Evolutionary conservation across 129 eudicot genomes (phyloP).

Genomic region (Artemisia argyi): DNA sequence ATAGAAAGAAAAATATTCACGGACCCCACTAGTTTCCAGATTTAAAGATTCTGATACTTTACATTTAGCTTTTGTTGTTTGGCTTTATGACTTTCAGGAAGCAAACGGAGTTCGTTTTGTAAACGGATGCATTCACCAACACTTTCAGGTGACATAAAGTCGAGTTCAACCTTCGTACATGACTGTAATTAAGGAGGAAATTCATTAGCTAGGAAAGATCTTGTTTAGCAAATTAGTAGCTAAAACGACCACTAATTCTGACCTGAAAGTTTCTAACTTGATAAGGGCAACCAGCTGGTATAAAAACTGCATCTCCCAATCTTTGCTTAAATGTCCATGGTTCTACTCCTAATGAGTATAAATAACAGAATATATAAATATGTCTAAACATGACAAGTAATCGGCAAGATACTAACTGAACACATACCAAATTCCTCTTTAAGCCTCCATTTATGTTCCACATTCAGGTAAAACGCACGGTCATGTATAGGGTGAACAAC

Average conservation of each 20-base stretch:
- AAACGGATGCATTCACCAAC: conserved; percentile 40
- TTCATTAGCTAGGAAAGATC: neutral
- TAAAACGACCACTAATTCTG: neutral
- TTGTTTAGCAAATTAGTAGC: neutral
- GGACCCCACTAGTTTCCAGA: neutral
- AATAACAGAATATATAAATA: neutral
- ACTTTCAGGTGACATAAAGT: conserved; percentile 53
- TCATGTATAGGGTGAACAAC: conserved; percentile 63
- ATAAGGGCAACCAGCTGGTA: conserved; percentile 41
- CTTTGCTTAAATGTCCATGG: conserved; percentile 39
- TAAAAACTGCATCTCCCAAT: conserved; percentile 35
- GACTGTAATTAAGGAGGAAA: conserved; percentile 28
- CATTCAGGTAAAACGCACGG: conserved; percentile 42
- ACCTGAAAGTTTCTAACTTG: conserved; percentile 47
- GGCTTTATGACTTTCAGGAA: conserved; percentile 45
- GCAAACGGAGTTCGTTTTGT: conserved; percentile 40
- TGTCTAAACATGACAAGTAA: conserved; percentile 11
- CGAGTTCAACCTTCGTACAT: conserved; percentile 44
- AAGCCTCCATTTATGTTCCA: conserved; percentile 51
- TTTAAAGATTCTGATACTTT: neutral
- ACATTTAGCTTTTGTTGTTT: conserved; percentile 51
- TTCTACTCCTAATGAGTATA: conserved; percentile 31
- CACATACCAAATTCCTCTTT: conserved; percentile 49
- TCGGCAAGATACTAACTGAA: neutral
- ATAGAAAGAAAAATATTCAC: neutral